phyloP scores from a whole-genome alignment of 331 rosid species.

The Rhamnella rubrinervis region DNA sequence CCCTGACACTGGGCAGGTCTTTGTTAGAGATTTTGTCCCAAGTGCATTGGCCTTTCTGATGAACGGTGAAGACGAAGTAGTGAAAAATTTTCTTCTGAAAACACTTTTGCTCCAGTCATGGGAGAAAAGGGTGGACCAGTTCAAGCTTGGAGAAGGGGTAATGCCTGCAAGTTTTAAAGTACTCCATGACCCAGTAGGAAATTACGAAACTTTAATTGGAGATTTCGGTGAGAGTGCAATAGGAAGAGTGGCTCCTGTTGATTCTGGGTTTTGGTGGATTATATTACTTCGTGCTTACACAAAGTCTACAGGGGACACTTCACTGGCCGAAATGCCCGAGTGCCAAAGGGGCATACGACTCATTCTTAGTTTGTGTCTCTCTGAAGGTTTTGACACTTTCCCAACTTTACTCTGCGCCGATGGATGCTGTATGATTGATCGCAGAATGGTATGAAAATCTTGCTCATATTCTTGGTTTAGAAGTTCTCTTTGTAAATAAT shows the following conservation, averaged over 20 bases:
- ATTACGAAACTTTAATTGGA: slow-evolving; percentile 23
- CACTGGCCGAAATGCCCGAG: slow-evolving; percentile 36
- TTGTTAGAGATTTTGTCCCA: slow-evolving; percentile 40
- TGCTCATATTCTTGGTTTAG: not conserved
- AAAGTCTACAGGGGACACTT: slow-evolving; percentile 35
- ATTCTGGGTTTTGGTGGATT: slow-evolving; percentile 44
- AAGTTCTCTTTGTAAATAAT: not conserved
- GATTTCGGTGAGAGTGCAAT: slow-evolving; percentile 40
- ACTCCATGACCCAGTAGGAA: slow-evolving; percentile 26
- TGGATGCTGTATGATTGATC: slow-evolving; percentile 40
- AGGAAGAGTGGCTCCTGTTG: slow-evolving; percentile 45
- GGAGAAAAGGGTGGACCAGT: slow-evolving; percentile 31
- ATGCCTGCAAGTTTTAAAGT: slow-evolving; percentile 45
- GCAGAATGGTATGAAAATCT: slow-evolving; percentile 27
- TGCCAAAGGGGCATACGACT: slow-evolving; percentile 41
- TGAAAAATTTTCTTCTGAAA: slow-evolving; percentile 34
- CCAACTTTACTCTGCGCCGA: slow-evolving; percentile 40
- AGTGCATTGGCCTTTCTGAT: slow-evolving; percentile 40
- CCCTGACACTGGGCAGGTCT: slow-evolving; percentile 22
- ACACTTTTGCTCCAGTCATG: slow-evolving; percentile 34
- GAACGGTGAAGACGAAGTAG: slow-evolving; percentile 36
- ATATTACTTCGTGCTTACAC: slow-evolving; percentile 42
- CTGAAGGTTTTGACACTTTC: slow-evolving; percentile 40
- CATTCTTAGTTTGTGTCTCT: slow-evolving; percentile 33
- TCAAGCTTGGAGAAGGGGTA: slow-evolving; percentile 40